These are phyloP conservation scores for Talaromyces sp. DNA, from an alignment of 2,329 filamentous ascomycete species.

Conservation along the genomic window DNA sequence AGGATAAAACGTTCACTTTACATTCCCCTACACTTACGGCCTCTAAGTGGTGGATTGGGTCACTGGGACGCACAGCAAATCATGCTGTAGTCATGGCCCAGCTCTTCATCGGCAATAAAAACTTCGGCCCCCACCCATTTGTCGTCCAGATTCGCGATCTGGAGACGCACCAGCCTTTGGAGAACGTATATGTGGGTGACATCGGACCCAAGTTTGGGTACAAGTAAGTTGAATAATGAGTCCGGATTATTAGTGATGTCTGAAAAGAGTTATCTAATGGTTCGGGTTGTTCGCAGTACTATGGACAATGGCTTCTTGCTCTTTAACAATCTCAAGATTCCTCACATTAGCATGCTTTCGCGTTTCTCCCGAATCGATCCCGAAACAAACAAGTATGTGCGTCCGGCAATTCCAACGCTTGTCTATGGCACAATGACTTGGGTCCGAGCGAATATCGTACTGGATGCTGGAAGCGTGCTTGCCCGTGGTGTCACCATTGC, in stretches of 20 bases:
- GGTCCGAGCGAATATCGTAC: conserved; percentile 6
- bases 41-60: conserved; percentile 83
- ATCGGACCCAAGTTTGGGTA: conserved; percentile 68
- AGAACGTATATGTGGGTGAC: conserved; percentile 69
- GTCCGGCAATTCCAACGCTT: not conserved
- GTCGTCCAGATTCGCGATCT: conserved; percentile 68
- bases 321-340: conserved; percentile 70
- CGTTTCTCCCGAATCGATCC: conserved; percentile 1
- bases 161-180: conserved; percentile 63
- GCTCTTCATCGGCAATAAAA: conserved; percentile 62
- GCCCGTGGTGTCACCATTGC: conserved; percentile 8
- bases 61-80: conserved; percentile 69
- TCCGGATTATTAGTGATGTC: conserved; percentile 19
- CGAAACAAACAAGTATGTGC: not conserved
- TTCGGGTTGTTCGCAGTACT: not conserved
- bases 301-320: conserved; percentile 64
- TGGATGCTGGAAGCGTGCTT: conserved; percentile 3
- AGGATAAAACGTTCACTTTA: conserved; percentile 69
- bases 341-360: conserved; percentile 67
- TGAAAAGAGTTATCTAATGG: conserved; percentile 46
- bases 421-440: conserved; percentile 10
- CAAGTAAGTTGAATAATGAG: not conserved
- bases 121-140: conserved; percentile 71
- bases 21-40: conserved; percentile 69
- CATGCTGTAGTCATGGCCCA: conserved; percentile 76